These are phyloP conservation scores for Capronia americana DNA, from an alignment of 2,329 filamentous ascomycete genomes.

Conservation along the genomic window DNA sequence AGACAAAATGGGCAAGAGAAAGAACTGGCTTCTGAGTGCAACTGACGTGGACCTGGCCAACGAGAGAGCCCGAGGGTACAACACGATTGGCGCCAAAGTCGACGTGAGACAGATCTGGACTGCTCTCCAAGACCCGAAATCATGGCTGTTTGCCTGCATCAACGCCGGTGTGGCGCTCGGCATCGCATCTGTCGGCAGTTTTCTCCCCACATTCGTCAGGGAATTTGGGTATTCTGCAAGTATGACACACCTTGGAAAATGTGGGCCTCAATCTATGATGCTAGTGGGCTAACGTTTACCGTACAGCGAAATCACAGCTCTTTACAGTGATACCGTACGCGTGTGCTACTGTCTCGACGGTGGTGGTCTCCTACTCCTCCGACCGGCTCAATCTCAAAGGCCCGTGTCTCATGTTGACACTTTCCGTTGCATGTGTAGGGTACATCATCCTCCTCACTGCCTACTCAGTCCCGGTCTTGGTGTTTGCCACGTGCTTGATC, in stretches of 20 bases:
- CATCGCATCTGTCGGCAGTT: conserved; percentile 21
- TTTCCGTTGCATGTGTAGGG: conserved; percentile 9
- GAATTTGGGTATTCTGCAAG: conserved; percentile 25
- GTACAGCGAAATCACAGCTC: conserved; percentile 16
- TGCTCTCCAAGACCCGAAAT: conserved; percentile 17
- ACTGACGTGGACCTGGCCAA: background rate
- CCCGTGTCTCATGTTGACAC: conserved; percentile 11
- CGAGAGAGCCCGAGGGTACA: conserved; percentile 12
- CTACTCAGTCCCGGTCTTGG: background rate
- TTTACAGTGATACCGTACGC: conserved; percentile 30
- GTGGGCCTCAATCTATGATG: background rate
- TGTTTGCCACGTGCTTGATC: conserved; percentile 28
- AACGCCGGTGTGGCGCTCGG: conserved; percentile 20
- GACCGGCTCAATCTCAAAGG: conserved; percentile 22
- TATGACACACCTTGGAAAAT: background rate
- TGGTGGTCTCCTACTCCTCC: conserved; percentile 7
- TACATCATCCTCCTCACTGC: conserved; percentile 23
- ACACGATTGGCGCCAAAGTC: conserved; percentile 24
- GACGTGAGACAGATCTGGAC: conserved; percentile 14
- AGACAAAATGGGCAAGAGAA: conserved; percentile 6
- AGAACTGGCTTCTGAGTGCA: conserved; percentile 9
- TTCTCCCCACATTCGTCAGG: conserved; percentile 22
- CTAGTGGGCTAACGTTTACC: background rate
- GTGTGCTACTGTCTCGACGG: conserved; percentile 9
- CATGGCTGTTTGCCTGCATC: conserved; percentile 19